phyloP scores from a whole-genome alignment of 2,329 filamentous ascomycete genomes.

The Cladorrhinum sp. region DNA sequence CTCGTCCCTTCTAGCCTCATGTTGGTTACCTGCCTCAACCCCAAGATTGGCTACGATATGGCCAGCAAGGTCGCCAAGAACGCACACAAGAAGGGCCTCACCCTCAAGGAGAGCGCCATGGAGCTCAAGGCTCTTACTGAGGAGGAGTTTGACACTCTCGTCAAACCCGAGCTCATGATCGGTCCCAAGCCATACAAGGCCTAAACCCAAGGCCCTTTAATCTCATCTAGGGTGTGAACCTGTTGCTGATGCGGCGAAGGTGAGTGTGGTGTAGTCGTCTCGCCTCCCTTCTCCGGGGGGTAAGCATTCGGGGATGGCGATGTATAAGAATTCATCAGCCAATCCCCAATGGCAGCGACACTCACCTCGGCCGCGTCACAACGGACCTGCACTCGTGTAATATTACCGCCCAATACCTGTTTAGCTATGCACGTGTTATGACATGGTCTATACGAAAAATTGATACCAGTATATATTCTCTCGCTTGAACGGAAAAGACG shows the following conservation, averaged over 20 bases:
- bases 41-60: slow-evolving; percentile 97
- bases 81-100: slow-evolving; percentile 96
- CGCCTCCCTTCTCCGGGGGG: not conserved
- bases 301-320: not conserved
- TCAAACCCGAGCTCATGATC: slow-evolving; percentile 94
- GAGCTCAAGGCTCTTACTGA: slow-evolving; percentile 85
- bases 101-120: slow-evolving; percentile 89
- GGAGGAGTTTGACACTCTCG: slow-evolving; percentile 86
- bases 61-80: slow-evolving; percentile 97
- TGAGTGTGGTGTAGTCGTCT: not conserved
- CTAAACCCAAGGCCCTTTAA: slow-evolving; percentile 28
- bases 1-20: slow-evolving; percentile 65
- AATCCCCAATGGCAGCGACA: not conserved
- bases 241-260: not conserved
- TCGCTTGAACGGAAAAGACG: not conserved
- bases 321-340: not conserved
- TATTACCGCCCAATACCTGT: not conserved
- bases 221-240: not conserved
- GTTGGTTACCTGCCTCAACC: slow-evolving; percentile 97
- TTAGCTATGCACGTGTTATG: slow-evolving; percentile 6
- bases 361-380: not conserved
- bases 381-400: not conserved
- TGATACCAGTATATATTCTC: slow-evolving; percentile 11
- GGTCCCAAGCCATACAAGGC: slow-evolving; percentile 66
- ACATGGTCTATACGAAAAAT: not conserved